Percentiles rank a stretch among this genome's conserved stretches.
Conservation (phyloP, 345 rosid genomes). For the Pistacia integerrima region DNA sequence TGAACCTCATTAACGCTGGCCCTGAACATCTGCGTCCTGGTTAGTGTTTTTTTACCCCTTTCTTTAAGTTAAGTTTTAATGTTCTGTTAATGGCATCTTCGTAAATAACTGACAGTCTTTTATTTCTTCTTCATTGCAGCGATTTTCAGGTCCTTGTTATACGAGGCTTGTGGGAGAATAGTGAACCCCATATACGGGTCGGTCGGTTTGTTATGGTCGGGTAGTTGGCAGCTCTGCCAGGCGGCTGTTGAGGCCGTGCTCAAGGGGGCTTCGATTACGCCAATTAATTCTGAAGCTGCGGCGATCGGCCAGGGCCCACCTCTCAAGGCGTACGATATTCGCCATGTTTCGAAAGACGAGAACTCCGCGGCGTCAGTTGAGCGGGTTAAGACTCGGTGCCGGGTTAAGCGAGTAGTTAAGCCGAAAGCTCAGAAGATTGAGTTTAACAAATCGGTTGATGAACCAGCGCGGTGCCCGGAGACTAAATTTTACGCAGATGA, state of each 20-base stretch:
- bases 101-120: no score
- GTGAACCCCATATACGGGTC: conserved; percentile 98
- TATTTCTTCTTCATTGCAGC: conserved; percentile 40
- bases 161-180: conserved; percentile 97
- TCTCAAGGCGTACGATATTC: conserved; percentile 72
- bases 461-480: neutral
- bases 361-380: conserved; percentile 41
- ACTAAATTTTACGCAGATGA: conserved; percentile 24
- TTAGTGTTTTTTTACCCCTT: conserved; percentile 3
- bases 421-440: conserved; percentile 27
- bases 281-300: conserved; percentile 69
- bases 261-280: conserved; percentile 78
- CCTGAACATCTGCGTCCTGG: conserved; percentile 97
- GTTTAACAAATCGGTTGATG: neutral
- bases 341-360: conserved; percentile 86
- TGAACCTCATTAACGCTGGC: conserved; percentile 96
- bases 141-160: conserved; percentile 87
- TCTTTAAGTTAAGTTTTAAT: neutral
- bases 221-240: conserved; percentile 95
- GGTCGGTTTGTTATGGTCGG: conserved; percentile 89
- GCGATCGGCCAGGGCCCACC: conserved; percentile 76
- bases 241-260: conserved; percentile 94
- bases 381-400: conserved; percentile 49
- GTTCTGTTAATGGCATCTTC: neutral
- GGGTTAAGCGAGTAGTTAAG: conserved; percentile 48